Conservation (phyloP, 257 asterid genomes). For the Capsicum baccatum region DNA sequence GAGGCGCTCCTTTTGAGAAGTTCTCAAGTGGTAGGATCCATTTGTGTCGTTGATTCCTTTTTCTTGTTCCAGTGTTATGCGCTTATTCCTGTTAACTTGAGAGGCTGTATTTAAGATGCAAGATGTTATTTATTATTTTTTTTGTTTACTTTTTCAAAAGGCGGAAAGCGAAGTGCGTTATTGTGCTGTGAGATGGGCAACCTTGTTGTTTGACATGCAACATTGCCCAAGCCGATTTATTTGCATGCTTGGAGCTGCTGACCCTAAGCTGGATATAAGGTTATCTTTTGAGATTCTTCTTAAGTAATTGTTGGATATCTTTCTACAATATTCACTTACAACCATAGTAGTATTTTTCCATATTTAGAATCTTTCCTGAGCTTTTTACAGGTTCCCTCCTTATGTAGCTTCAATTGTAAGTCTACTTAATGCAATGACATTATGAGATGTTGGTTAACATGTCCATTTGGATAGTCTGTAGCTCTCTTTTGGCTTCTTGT, state of each 20-base stretch:
- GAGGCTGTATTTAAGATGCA: slow-evolving; percentile 13
- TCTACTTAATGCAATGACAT: neutral
- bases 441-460: neutral
- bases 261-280: slow-evolving; percentile 93
- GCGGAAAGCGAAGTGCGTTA: slow-evolving; percentile 99
- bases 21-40: slow-evolving; percentile 70
- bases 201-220: slow-evolving; percentile 75
- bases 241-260: slow-evolving; percentile 96
- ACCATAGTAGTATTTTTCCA: neutral
- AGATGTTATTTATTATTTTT: slow-evolving; percentile 10
- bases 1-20: slow-evolving; percentile 76
- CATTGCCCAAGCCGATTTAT: slow-evolving; percentile 97
- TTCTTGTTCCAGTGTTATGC: slow-evolving; percentile 29
- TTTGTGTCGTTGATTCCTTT: slow-evolving; percentile 32
- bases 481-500: neutral
- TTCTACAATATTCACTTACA: neutral
- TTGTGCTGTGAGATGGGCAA: slow-evolving; percentile 98
- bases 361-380: slow-evolving; percentile 4
- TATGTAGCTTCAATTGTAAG: neutral
- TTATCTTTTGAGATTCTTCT: slow-evolving; percentile 35
- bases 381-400: slow-evolving; percentile 1
- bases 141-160: slow-evolving; percentile 46
- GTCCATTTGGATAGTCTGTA: slow-evolving; percentile 6
- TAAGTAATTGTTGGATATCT: neutral
- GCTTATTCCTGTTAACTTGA: slow-evolving; percentile 26